Conservation (phyloP, 2,329 filamentous ascomycete genomes). For the Penicillium sp. region DNA sequence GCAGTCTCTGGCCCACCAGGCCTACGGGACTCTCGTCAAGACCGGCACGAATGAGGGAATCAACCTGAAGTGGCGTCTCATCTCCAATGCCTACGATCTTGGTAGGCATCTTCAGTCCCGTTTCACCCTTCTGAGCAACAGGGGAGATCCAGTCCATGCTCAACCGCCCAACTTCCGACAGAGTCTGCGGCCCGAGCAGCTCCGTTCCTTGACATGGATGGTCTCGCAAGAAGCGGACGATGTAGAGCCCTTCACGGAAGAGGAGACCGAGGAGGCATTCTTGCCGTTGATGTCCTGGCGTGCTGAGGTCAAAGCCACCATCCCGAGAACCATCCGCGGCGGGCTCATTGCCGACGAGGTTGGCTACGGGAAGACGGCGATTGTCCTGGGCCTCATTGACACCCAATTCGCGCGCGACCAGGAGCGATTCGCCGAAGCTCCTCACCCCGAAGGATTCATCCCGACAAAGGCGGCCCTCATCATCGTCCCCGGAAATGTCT, state of each 20-base stretch:
- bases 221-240: constrained; percentile 49
- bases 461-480: constrained; percentile 58
- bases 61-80: constrained; percentile 1
- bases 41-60: background rate
- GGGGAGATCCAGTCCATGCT: constrained; percentile 27
- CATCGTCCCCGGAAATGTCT: constrained; percentile 55
- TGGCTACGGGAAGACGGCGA: constrained; percentile 66
- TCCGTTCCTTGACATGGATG: constrained; percentile 60
- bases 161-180: constrained; percentile 39
- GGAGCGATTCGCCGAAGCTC: no score
- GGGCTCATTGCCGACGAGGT: constrained; percentile 64
- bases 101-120: background rate
- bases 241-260: constrained; percentile 46
- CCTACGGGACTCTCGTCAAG: constrained; percentile 28
- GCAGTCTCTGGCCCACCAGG: constrained; percentile 38
- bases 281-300: constrained; percentile 55
- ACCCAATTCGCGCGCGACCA: constrained; percentile 33
- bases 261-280: constrained; percentile 57
- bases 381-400: constrained; percentile 57
- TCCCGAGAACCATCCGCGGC: constrained; percentile 46
- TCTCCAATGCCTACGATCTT: background rate
- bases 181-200: constrained; percentile 53
- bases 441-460: constrained; percentile 40
- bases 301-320: constrained; percentile 51
- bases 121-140: constrained; percentile 43